A percentile compares a stretch with the other conserved stretches of the same genome.
Evolutionary conservation across 106 monocot species (phyloP).

Genomic region (Amphibolis antarctica): DNA sequence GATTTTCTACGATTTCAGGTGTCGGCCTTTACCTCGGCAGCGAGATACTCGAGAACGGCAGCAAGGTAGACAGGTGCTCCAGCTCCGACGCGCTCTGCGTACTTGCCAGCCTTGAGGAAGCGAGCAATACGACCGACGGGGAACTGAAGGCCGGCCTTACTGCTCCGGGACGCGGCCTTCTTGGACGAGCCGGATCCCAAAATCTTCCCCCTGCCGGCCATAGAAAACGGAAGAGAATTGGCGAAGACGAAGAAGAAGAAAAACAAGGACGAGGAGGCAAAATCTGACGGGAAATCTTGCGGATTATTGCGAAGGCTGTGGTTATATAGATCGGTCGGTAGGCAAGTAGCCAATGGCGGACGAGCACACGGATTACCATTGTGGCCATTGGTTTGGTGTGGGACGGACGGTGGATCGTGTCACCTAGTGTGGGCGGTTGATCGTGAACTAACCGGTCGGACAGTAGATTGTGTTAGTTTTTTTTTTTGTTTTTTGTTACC

Average conservation of each 20-base stretch:
- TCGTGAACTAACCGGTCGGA: no score
- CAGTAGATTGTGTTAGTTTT: no score
- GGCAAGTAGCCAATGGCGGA: neutral
- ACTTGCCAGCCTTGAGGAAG: slow-evolving; percentile 56
- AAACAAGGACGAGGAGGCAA: no score
- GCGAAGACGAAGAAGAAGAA: no score
- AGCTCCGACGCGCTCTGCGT: slow-evolving; percentile 48
- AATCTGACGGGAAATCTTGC: no score
- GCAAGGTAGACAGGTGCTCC: slow-evolving; percentile 58
- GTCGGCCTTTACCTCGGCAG: slow-evolving; percentile 33
- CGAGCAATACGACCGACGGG: slow-evolving; percentile 56
- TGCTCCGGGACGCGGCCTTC: slow-evolving; percentile 15
- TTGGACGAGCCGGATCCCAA: slow-evolving; percentile 15
- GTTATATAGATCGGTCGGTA: neutral
- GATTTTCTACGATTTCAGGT: no score
- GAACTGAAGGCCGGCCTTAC: slow-evolving; percentile 58
- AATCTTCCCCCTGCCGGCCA: slow-evolving; percentile 21
- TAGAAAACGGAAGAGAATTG: neutral
- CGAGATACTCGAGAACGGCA: slow-evolving; percentile 73
- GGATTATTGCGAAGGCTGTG: neutral
- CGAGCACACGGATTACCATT: slow-evolving; percentile 9
- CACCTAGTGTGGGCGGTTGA: neutral
- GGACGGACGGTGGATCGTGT: neutral
- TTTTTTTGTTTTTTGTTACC: no score
- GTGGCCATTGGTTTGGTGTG: neutral